Percentiles rank a stretch among this genome's conserved stretches.
These are phyloP conservation scores for Cavenderia fasciculata DNA, from an alignment of 78 protist genomes.

Conservation along the genomic window DNA sequence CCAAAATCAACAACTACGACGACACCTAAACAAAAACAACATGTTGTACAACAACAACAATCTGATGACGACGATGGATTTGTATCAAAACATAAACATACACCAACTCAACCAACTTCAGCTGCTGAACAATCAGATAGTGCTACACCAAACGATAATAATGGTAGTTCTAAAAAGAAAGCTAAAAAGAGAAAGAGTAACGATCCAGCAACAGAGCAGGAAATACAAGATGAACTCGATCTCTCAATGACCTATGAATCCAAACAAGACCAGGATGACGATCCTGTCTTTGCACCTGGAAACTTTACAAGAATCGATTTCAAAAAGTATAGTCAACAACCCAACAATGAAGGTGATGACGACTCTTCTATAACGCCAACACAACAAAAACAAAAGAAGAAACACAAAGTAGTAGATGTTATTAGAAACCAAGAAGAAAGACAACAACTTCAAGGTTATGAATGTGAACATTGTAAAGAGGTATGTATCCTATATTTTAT, in stretches of 20 bases:
- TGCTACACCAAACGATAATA: neutral
- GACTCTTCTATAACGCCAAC: neutral
- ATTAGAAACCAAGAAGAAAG: slow-evolving; percentile 45
- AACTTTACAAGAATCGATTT: neutral
- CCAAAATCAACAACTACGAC: neutral
- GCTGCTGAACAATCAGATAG: too few relatives aligned
- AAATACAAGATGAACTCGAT: slow-evolving; percentile 8
- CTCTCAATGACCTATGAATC: neutral
- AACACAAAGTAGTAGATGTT: slow-evolving; percentile 16
- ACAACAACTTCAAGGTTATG: slow-evolving; percentile 57
- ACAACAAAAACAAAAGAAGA: neutral
- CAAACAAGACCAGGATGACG: slow-evolving; percentile 7
- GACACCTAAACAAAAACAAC: neutral
- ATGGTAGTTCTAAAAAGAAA: neutral
- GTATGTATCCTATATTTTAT: slow-evolving; percentile 4
- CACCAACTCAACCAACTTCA: too few relatives aligned
- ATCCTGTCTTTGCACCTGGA: too few relatives aligned
- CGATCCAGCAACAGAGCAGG: neutral
- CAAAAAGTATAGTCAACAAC: neutral
- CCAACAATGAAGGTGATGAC: neutral
- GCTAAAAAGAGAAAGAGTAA: slow-evolving; percentile 3
- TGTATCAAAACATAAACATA: too few relatives aligned
- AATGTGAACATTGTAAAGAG: slow-evolving; percentile 72
- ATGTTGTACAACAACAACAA: neutral
- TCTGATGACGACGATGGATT: too few relatives aligned